Evolutionary conservation across 2,329 filamentous ascomycete species (phyloP).

Genomic region (Colletotrichum navitas): DNA sequence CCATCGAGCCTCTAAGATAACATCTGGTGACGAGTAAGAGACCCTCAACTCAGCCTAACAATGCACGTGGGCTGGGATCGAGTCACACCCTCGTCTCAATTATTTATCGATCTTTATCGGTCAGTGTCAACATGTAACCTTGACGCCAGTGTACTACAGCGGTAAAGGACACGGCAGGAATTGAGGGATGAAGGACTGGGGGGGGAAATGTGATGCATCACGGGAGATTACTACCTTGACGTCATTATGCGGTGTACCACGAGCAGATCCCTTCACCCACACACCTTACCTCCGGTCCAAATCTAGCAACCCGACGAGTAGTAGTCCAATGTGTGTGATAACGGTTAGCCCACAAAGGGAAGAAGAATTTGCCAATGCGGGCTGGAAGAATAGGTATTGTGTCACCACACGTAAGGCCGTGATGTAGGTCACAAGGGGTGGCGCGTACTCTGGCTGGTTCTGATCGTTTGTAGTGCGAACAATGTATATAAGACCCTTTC

Average conservation of each 20-base stretch:
- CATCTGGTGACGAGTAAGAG: conserved; percentile 10
- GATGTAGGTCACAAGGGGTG: conserved; percentile 17
- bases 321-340: conserved; percentile 19
- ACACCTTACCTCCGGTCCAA: conserved; percentile 19
- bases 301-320: background rate
- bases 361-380: conserved; percentile 22
- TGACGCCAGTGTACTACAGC: background rate
- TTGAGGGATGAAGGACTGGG: conserved; percentile 1
- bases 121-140: background rate
- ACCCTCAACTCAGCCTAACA: background rate
- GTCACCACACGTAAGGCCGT: conserved; percentile 36
- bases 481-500: conserved; percentile 31
- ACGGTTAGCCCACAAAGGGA: background rate
- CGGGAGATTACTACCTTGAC: conserved; percentile 37
- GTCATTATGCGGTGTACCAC: conserved; percentile 38
- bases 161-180: background rate
- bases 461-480: background rate
- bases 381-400: conserved; percentile 21
- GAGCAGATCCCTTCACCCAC: conserved; percentile 31
- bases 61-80: background rate
- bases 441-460: conserved; percentile 15
- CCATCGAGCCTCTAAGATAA: background rate
- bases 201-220: conserved; percentile 30
- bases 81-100: background rate
- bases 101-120: background rate